Evolutionary conservation across 805 yeast species (phyloP), one percentile per base, ranked within the genome.

Genomic region (Candida boidinii): DNA sequence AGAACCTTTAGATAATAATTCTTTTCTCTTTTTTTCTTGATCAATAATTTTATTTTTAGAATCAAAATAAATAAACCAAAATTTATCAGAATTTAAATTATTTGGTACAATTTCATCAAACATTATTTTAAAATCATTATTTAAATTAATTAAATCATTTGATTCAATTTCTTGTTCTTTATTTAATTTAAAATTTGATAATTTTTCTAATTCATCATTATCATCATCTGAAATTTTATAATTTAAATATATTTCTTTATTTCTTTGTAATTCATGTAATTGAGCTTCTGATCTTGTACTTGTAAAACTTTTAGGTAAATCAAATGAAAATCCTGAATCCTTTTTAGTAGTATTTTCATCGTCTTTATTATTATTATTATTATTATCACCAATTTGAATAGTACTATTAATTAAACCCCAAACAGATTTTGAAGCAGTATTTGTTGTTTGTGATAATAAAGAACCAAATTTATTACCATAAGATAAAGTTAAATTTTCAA

Each of bases 21-120:
- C 68, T 55, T 78, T 79, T 49, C 95, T 68, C 50, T 75, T 67
- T 46, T 62, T 60, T 46, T 86, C 94, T 44, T 71, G 77, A 29
- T 68, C 66, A 26, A 70, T 64, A 15, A 85, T 71, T 43, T 66
- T 64, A 10, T 57, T 52, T 36, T 68, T 71, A 46, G 69, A 61
- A 34, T 58, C 63, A 55, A 74, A 80, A 56, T 84, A 87, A 22
- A 77, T 66, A 28, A 62, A 58, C 96, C 96, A 88, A 54, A 88
- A 88, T 29, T 62, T 62, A 17, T 68, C 60, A 45, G 77, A 80
- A 4, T 72, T 47, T 18, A 23, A 79, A 55, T 43, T 68, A 53
- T 14, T 10, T 14, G 6, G 26, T 27, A 87, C 94, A 7, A 86
- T 51, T 19, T 60, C 58, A 35, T 73, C 70, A 73, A 75, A 73